A percentile compares a stretch with the other conserved stretches of the same genome.
phyloP scores from a whole-genome alignment of 441 rosid species.

The Corymbia citriodora region DNA sequence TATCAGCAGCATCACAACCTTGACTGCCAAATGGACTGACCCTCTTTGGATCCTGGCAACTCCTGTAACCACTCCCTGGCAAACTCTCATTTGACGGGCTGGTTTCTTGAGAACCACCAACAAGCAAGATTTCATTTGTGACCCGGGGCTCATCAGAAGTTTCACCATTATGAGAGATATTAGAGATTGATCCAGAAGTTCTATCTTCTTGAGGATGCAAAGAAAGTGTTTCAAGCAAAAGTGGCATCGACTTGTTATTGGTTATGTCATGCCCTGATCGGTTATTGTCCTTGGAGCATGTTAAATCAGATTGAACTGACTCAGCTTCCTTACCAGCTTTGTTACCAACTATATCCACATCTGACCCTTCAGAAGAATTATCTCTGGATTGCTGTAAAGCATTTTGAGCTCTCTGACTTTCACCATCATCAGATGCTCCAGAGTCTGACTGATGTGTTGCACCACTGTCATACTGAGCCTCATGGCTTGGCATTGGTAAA shows the following conservation, averaged over 20 bases:
- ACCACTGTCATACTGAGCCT: slow-evolving; percentile 12
- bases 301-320: slow-evolving; percentile 14
- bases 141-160: slow-evolving; percentile 16
- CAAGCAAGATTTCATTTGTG: slow-evolving; percentile 16
- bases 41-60: slow-evolving; percentile 16
- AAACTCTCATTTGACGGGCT: slow-evolving; percentile 20
- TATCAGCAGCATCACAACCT: slow-evolving; percentile 35
- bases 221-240: slow-evolving; percentile 33
- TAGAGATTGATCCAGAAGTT: slow-evolving; percentile 9
- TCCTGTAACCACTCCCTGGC: slow-evolving; percentile 16
- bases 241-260: slow-evolving; percentile 24
- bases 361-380: slow-evolving; percentile 9
- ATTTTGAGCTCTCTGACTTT: slow-evolving; percentile 11
- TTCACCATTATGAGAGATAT: slow-evolving; percentile 9
- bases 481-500: slow-evolving; percentile 9
- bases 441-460: slow-evolving; percentile 15
- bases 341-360: slow-evolving; percentile 5
- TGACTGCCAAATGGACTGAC: slow-evolving; percentile 21
- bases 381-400: slow-evolving; percentile 14
- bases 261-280: slow-evolving; percentile 13
- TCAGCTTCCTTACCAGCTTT: slow-evolving; percentile 23
- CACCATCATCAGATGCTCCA: slow-evolving; percentile 17
- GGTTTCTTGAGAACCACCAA: slow-evolving; percentile 25
- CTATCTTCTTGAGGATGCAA: slow-evolving; percentile 18
- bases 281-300: slow-evolving; percentile 8